Evolutionary conservation across 2,329 filamentous ascomycete species (phyloP).

Genomic region (Talaromyces atroroseus): DNA sequence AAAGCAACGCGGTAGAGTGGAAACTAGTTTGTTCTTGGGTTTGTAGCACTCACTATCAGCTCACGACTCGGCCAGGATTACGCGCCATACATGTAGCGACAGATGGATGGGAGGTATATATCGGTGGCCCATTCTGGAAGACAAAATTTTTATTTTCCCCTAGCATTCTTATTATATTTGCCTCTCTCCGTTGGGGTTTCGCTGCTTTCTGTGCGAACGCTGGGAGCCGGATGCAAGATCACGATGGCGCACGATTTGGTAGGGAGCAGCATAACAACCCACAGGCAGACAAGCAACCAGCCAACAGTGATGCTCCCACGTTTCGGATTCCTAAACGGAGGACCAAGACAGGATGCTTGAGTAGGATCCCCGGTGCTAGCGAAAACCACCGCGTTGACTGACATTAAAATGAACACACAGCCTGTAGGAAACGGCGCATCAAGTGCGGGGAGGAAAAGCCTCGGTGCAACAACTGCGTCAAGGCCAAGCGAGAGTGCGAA

Average conservation of each 20-base stretch:
- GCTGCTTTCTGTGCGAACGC: neutral
- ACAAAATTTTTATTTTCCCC: neutral
- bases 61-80: constrained; percentile 1
- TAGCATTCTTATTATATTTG: neutral
- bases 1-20: neutral
- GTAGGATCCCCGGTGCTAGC: constrained; percentile 48
- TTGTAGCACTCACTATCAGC: neutral
- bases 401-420: constrained; percentile 41
- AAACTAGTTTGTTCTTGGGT: neutral
- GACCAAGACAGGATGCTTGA: constrained; percentile 90
- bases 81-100: neutral
- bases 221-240: constrained; percentile 5
- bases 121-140: neutral
- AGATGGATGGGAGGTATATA: constrained; percentile 1
- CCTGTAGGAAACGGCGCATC: constrained; percentile 89
- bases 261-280: constrained; percentile 3
- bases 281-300: constrained; percentile 7
- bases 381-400: neutral
- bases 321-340: constrained; percentile 53
- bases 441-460: constrained; percentile 84
- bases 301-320: constrained; percentile 18
- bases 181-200: neutral
- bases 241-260: neutral
- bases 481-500: constrained; percentile 43
- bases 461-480: constrained; percentile 43